These are phyloP conservation scores for Neopestalotiopsis sp. DNA, from an alignment of 2,329 filamentous ascomycete species.

Conservation along the genomic window DNA sequence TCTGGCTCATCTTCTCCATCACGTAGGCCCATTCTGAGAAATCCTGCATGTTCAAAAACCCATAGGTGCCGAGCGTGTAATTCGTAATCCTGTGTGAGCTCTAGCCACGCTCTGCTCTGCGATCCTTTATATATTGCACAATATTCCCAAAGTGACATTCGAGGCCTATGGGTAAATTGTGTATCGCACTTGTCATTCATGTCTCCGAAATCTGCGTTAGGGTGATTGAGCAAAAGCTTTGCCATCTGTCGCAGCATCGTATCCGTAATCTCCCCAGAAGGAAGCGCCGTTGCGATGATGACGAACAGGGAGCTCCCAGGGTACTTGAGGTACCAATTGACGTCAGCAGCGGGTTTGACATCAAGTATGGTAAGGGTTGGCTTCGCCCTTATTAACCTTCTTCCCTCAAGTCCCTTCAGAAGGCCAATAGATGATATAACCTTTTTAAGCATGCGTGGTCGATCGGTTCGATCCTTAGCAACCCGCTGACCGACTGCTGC, in stretches of 20 bases:
- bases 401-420: neutral
- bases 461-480: neutral
- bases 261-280: neutral
- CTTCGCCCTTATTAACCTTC: too few species aligned
- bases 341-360: neutral
- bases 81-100: neutral
- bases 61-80: neutral
- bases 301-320: accelerated
- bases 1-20: too few species aligned
- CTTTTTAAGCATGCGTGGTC: neutral
- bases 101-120: neutral
- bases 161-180: too few species aligned
- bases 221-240: neutral
- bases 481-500: neutral
- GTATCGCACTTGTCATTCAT: neutral
- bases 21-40: neutral
- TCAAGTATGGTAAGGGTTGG: neutral
- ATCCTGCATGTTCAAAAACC: neutral
- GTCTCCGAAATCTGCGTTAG: neutral
- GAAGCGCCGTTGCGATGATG: neutral
- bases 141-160: neutral
- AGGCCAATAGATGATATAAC: neutral
- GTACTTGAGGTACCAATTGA: neutral
- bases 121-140: neutral
- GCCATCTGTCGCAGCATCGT: neutral